phyloP scores from a whole-genome alignment of 805 yeast genomes.

The Saccharomycopsis babjevae region DNA sequence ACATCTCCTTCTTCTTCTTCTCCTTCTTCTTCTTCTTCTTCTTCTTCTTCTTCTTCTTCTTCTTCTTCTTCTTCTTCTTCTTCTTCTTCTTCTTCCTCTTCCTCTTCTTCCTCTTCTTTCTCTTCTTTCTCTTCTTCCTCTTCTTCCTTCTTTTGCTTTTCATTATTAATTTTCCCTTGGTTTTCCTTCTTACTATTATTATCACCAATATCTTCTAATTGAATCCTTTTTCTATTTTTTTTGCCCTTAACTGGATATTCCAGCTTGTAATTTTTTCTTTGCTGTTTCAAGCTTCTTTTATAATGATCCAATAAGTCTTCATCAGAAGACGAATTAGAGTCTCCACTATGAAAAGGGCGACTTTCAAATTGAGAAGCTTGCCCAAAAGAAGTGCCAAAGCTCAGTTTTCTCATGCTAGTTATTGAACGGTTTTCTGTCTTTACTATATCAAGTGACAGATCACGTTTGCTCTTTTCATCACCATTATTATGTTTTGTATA shows the following conservation, averaged over 20 bases:
- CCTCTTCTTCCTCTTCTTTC: neutral
- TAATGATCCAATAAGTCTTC: neutral
- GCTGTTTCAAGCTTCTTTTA: neutral
- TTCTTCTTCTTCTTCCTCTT: neutral
- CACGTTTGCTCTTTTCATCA: neutral
- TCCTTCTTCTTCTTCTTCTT: neutral
- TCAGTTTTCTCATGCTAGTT: neutral
- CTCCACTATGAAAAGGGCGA: neutral
- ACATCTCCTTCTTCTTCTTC: neutral
- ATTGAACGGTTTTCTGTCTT: neutral
- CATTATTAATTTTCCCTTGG: neutral
- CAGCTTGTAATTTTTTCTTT: no score
- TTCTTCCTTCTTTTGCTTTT: neutral
- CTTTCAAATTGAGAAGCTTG: neutral
- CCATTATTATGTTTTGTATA: neutral
- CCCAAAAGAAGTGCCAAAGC: neutral
- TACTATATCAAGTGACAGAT: neutral
- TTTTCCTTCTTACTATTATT: neutral
- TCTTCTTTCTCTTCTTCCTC: neutral
- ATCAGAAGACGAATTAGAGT: neutral
- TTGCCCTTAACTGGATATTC: no score
- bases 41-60: neutral
- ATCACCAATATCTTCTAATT: no score
- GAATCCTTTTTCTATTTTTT: no score
- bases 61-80: neutral